These are phyloP conservation scores for Diphasiastrum complanatum DNA, from an alignment of 83 land plant species.

Conservation along the genomic window DNA sequence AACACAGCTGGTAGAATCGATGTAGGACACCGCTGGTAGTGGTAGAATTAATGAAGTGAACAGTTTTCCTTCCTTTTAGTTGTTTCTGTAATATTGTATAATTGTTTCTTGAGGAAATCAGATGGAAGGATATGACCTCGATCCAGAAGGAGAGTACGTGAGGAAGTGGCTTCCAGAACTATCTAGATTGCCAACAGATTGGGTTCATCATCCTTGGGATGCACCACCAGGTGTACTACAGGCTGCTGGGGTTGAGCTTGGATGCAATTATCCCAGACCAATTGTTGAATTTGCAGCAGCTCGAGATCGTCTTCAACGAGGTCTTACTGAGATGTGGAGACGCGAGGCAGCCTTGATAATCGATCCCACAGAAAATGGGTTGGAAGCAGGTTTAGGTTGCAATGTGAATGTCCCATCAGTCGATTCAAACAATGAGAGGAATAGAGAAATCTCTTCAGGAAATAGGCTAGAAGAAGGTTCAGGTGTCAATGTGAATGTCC, in stretches of 20 bases:
- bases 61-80: too few relatives aligned
- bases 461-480: too few relatives aligned
- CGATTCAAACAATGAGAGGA: neutral
- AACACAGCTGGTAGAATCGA: too few relatives aligned
- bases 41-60: neutral
- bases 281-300: slow-evolving; percentile 1
- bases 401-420: too few relatives aligned
- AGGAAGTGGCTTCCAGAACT: slow-evolving; percentile 3
- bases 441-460: neutral
- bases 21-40: neutral
- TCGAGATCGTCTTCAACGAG: neutral
- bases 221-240: neutral
- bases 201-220: slow-evolving; percentile 2
- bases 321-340: neutral
- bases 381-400: too few relatives aligned
- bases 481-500: too few relatives aligned
- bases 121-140: neutral
- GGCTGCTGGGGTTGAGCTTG: neutral
- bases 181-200: neutral
- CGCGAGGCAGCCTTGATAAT: neutral
- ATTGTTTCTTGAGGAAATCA: too few relatives aligned
- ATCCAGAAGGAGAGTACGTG: slow-evolving; percentile 6
- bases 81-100: too few relatives aligned
- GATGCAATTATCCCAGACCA: neutral
- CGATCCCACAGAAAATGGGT: neutral